Conservation (phyloP, 352 stramenopile genomes). For the Pythium monospermum region DNA sequence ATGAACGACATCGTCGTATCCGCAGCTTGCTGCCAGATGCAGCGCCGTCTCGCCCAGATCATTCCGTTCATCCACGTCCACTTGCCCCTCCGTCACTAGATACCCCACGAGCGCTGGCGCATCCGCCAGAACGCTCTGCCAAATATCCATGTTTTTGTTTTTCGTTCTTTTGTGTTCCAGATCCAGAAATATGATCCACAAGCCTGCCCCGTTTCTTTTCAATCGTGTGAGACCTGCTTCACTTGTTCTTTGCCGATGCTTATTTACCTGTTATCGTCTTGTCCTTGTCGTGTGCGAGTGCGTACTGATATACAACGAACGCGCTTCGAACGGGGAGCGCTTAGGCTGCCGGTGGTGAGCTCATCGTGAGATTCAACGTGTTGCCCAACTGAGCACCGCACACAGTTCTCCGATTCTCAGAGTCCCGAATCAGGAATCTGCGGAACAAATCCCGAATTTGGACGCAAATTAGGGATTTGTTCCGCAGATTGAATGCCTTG, state of each 20-base stretch:
- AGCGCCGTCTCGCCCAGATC: slow-evolving; percentile 69
- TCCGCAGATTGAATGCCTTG: too few species aligned
- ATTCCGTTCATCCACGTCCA: slow-evolving; percentile 56
- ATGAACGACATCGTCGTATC: slow-evolving; percentile 44
- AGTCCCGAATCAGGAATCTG: too few species aligned
- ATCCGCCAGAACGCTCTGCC: slow-evolving; percentile 8
- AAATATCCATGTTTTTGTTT: slow-evolving; percentile 17
- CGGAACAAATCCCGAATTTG: too few species aligned
- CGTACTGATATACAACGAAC: not conserved
- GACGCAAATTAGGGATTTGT: too few species aligned
- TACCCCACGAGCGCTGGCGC: slow-evolving; percentile 7
- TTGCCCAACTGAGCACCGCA: slow-evolving; percentile 17
- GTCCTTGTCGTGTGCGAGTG: not conserved
- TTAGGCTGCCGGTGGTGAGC: slow-evolving; percentile 14
- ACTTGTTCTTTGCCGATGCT: slow-evolving; percentile 1
- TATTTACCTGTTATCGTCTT: not conserved
- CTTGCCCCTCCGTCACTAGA: slow-evolving; percentile 15
- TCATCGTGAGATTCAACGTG: slow-evolving; percentile 15
- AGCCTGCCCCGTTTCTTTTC: slow-evolving; percentile 8
- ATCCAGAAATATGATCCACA: too few species aligned
- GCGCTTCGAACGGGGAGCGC: not conserved
- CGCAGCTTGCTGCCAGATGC: slow-evolving; percentile 56
- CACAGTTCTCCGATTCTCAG: too few species aligned
- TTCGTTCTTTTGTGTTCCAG: not conserved
- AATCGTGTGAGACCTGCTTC: slow-evolving; percentile 2